Conservation (phyloP, 2,329 filamentous ascomycete genomes). For the Ophiocordyceps robertsii region DNA sequence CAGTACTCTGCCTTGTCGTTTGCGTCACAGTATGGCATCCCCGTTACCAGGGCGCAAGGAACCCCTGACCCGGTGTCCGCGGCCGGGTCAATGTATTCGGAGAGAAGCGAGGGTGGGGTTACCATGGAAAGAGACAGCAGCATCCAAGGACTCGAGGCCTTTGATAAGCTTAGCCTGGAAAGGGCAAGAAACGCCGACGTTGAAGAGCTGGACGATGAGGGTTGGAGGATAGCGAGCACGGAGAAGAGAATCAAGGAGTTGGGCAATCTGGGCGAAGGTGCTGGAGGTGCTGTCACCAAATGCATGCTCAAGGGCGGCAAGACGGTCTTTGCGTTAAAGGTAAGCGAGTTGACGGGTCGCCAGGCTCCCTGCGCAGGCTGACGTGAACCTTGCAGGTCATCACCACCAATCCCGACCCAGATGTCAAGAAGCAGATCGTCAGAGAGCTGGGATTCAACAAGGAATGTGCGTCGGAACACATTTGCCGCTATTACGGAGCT, state of each 20-base stretch:
- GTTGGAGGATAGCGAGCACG: conserved; percentile 85
- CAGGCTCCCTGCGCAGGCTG: too few species aligned
- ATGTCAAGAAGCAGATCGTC: conserved; percentile 96
- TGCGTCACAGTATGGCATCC: conserved; percentile 57
- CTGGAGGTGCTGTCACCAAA: conserved; percentile 86
- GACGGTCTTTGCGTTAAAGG: conserved; percentile 93
- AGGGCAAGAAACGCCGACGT: conserved; percentile 77
- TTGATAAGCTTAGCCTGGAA: conserved; percentile 71
- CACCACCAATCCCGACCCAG: conserved; percentile 92
- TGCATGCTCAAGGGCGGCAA: conserved; percentile 84
- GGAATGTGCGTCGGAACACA: conserved; percentile 87
- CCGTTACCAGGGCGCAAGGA: conserved; percentile 47
- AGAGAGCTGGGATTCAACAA: conserved; percentile 97
- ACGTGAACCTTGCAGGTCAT: conserved; percentile 53
- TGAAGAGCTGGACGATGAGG: conserved; percentile 87
- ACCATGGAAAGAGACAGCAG: conserved; percentile 77
- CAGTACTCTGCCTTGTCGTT: conserved; percentile 77
- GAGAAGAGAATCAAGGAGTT: conserved; percentile 80
- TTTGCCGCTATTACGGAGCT: conserved; percentile 93
- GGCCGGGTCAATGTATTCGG: conserved; percentile 73
- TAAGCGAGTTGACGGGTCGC: conserved; percentile 20
- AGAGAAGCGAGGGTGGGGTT: conserved; percentile 59
- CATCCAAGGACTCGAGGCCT: conserved; percentile 59
- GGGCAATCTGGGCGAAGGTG: conserved; percentile 84
- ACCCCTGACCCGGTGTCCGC: conserved; percentile 80